A percentile compares a stretch with the other conserved stretches of the same genome.
Evolutionary conservation across 495 filamentous ascomycete species (phyloP).

Genomic region (Corynascus novoguineensis): DNA sequence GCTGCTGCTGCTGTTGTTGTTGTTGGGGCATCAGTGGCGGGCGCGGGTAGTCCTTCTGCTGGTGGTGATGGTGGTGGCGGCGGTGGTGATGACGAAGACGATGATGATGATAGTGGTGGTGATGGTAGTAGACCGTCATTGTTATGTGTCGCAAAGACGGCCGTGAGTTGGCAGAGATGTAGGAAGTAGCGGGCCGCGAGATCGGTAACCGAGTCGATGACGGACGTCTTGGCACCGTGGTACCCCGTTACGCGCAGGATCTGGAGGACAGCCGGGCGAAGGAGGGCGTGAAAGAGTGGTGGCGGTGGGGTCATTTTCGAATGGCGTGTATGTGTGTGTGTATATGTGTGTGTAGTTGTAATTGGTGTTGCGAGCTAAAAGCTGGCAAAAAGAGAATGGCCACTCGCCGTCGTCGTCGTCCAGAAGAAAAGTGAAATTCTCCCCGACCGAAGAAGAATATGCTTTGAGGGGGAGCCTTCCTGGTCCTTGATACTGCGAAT

Average conservation of each 20-base stretch:
- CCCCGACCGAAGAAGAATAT: no score
- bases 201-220: slow-evolving; percentile 72
- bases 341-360: background rate
- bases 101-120: background rate
- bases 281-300: slow-evolving; percentile 64
- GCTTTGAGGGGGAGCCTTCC: no score
- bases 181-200: slow-evolving; percentile 68
- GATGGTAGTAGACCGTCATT: slow-evolving; percentile 16
- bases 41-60: no score
- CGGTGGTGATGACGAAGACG: no score
- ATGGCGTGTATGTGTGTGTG: background rate
- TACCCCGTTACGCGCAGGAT: slow-evolving; percentile 85
- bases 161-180: slow-evolving; percentile 59
- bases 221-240: slow-evolving; percentile 64
- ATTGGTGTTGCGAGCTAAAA: background rate
- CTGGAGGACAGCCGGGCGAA: slow-evolving; percentile 75
- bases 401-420: background rate
- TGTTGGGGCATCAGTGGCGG: background rate
- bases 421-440: no score
- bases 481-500: no score
- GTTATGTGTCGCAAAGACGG: slow-evolving; percentile 50
- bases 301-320: slow-evolving; percentile 38
- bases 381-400: background rate
- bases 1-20: background rate
- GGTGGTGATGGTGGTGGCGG: background rate